Evolutionary conservation across 2,329 filamentous ascomycete genomes (phyloP).

Genomic region (Alternaria solani): DNA sequence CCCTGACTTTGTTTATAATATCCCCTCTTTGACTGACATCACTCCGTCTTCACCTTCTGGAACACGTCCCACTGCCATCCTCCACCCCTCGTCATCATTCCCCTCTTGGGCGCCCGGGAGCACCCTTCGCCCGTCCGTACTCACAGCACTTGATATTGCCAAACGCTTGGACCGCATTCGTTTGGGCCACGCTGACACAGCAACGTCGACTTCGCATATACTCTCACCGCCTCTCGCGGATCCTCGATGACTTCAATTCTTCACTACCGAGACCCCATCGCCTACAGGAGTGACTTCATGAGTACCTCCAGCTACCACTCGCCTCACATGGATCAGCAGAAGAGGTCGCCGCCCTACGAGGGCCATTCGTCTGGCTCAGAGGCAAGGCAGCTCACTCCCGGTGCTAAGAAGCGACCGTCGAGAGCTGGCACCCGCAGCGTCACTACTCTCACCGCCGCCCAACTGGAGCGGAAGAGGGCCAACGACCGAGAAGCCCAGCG

Average conservation of each 20-base stretch:
- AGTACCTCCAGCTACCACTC: conserved; percentile 45
- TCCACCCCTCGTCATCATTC: conserved; percentile 32
- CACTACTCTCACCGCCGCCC: conserved; percentile 64
- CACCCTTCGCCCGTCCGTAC: conserved; percentile 35
- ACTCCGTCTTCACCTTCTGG: conserved; percentile 26
- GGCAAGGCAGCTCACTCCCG: conserved; percentile 47
- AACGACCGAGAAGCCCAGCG: conserved; percentile 68
- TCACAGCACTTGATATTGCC: conserved; percentile 28
- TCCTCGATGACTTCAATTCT: conserved; percentile 54
- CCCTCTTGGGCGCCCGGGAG: conserved; percentile 31
- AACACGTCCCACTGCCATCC: conserved; percentile 32
- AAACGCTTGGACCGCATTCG: conserved; percentile 38
- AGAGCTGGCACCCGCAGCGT: conserved; percentile 66
- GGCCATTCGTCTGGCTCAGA: conserved; percentile 52
- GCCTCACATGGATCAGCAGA: conserved; percentile 48
- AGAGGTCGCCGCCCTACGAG: conserved; percentile 49
- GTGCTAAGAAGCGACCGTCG: conserved; percentile 59
- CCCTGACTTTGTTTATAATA: conserved; percentile 21
- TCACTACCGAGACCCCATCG: conserved; percentile 50
- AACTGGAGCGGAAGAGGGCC: conserved; percentile 66
- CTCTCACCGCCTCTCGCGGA: conserved; percentile 46
- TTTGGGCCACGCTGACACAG: conserved; percentile 44
- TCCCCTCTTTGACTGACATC: conserved; percentile 26
- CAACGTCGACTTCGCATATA: conserved; percentile 40
- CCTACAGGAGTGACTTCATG: conserved; percentile 52